These are phyloP conservation scores for Galerina sulciceps DNA, from an alignment of 768 basidiomycete species.

Conservation along the genomic window DNA sequence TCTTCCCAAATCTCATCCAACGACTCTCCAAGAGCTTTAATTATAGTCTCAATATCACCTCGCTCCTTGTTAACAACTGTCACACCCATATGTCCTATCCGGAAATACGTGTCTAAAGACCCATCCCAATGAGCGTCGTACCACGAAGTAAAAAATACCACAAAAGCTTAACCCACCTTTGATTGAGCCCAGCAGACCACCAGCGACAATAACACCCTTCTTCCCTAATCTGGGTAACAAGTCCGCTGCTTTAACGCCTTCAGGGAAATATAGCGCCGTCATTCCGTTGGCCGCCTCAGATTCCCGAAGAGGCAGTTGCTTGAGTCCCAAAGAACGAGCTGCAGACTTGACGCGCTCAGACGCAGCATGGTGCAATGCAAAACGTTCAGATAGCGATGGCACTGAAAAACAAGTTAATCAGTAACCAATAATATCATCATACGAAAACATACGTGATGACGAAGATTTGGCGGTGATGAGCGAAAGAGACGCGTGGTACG, in stretches of 20 bases:
- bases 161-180: constrained; percentile 55
- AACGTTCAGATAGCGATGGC: constrained; percentile 77
- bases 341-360: constrained; percentile 65
- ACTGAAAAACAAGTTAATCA: constrained; percentile 29
- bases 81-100: constrained; percentile 95
- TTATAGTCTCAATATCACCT: constrained; percentile 77
- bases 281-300: constrained; percentile 88
- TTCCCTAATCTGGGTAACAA: constrained; percentile 75
- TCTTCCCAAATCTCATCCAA: constrained; percentile 45
- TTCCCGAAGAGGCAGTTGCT: constrained; percentile 65
- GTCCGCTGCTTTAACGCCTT: constrained; percentile 77
- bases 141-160: neutral
- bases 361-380: constrained; percentile 58
- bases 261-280: constrained; percentile 91
- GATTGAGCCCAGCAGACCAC: constrained; percentile 82
- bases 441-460: constrained; percentile 5
- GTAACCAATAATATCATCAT: neutral
- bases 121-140: neutral
- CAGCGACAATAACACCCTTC: constrained; percentile 81
- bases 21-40: constrained; percentile 65
- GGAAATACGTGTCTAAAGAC: constrained; percentile 81
- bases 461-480: constrained; percentile 54
- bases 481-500: constrained; percentile 81
- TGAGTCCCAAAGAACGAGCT: constrained; percentile 70
- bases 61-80: constrained; percentile 73